phyloP scores from a whole-genome alignment of 2,329 filamentous ascomycete species.

The Macrophomina tecta region DNA sequence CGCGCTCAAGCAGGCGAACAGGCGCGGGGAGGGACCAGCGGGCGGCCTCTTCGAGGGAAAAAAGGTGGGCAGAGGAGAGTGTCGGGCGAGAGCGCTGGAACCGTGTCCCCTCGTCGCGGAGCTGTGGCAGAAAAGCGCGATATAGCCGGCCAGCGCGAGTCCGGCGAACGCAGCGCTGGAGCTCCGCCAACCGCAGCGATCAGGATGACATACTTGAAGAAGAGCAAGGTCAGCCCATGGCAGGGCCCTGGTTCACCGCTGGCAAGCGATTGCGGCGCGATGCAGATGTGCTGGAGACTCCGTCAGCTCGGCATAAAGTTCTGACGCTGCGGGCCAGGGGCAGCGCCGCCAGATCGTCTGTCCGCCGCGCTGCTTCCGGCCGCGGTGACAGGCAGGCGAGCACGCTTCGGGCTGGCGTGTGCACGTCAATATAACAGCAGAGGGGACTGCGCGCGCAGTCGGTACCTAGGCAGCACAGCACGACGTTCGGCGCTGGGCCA shows the following conservation, averaged over 20 bases:
- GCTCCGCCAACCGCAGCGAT: slow-evolving; percentile 20
- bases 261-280: slow-evolving; percentile 2
- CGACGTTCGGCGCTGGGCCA: slow-evolving; percentile 10
- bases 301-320: slow-evolving; percentile 25
- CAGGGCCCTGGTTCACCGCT: too few species aligned
- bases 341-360: neutral
- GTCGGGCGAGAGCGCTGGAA: neutral
- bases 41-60: neutral
- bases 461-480: neutral
- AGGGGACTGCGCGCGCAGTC: neutral
- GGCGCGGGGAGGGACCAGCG: neutral
- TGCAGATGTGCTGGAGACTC: slow-evolving; percentile 1
- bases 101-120: slow-evolving; percentile 10
- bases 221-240: slow-evolving; percentile 14
- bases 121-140: slow-evolving; percentile 17
- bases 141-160: neutral
- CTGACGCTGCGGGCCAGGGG: slow-evolving; percentile 21
- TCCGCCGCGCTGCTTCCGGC: neutral
- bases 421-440: slow-evolving; percentile 1
- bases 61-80: neutral
- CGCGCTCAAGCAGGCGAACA: neutral
- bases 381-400: neutral
- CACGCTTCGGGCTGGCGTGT: slow-evolving; percentile 1
- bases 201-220: slow-evolving; percentile 15
- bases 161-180: neutral